Percentiles rank a stretch among this genome's conserved stretches.
Evolutionary conservation across 352 stramenopile species (phyloP).

Genomic region (Pythium scleroteichum): DNA sequence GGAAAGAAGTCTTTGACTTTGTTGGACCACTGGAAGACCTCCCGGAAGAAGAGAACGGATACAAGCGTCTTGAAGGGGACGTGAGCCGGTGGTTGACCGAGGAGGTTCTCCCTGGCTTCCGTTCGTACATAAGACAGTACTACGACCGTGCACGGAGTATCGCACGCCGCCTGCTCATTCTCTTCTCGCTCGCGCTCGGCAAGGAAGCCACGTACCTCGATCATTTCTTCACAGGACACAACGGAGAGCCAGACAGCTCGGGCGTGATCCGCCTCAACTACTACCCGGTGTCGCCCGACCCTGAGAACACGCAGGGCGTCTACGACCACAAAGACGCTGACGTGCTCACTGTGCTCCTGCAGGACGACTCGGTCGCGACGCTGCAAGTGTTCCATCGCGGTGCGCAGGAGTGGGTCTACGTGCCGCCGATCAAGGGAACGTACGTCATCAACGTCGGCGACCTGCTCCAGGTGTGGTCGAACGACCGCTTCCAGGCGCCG

Average conservation of each 20-base stretch:
- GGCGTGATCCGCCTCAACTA: slow-evolving; percentile 91
- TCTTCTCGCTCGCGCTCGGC: slow-evolving; percentile 55
- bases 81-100: slow-evolving; percentile 54
- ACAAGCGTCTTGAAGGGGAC: too few relatives aligned
- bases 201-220: slow-evolving; percentile 54
- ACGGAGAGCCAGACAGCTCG: slow-evolving; percentile 48
- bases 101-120: slow-evolving; percentile 53
- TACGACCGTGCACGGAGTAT: slow-evolving; percentile 51
- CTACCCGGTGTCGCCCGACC: slow-evolving; percentile 72
- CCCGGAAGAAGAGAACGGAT: too few relatives aligned
- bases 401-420: slow-evolving; percentile 41
- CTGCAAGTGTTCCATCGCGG: slow-evolving; percentile 56
- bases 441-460: slow-evolving; percentile 71
- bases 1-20: slow-evolving; percentile 90
- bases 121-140: slow-evolving; percentile 36
- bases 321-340: slow-evolving; percentile 62
- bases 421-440: slow-evolving; percentile 44
- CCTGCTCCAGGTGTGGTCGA: slow-evolving; percentile 60
- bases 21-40: slow-evolving; percentile 33
- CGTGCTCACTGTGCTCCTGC: slow-evolving; percentile 57
- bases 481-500: slow-evolving; percentile 50
- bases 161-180: slow-evolving; percentile 43
- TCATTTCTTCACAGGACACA: slow-evolving; percentile 44
- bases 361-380: slow-evolving; percentile 58
- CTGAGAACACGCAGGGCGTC: slow-evolving; percentile 53